Percentiles rank a stretch among this genome's conserved stretches.
phyloP scores from a whole-genome alignment of 371 early-diverging fungal genomes.

The Massospora cicadina region DNA sequence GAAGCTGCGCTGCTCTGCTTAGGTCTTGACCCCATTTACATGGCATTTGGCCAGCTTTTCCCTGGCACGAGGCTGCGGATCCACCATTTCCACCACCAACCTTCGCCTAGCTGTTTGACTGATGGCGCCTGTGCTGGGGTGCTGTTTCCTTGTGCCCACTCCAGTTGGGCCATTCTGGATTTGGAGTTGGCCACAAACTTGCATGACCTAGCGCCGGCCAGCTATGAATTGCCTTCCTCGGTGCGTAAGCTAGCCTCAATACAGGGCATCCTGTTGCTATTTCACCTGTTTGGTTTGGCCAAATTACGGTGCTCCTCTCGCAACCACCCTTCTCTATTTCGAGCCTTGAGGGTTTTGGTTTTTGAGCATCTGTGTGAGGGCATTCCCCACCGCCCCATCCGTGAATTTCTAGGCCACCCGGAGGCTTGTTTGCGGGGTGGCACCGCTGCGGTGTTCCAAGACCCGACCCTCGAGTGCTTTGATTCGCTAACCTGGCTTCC shows the following conservation, averaged over 20 bases:
- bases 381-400: not conserved
- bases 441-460: not conserved
- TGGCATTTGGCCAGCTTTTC: not conserved
- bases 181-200: not conserved
- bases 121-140: not conserved
- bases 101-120: not conserved
- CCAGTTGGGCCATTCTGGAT: not conserved
- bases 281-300: not conserved
- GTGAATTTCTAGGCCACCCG: not conserved
- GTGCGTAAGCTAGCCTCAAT: not conserved
- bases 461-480: not conserved
- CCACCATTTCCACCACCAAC: not conserved
- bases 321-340: not conserved
- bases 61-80: not conserved
- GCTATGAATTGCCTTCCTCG: not conserved
- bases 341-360: not conserved
- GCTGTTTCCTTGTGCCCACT: not conserved
- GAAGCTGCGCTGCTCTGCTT: not conserved
- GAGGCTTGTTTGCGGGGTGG: not conserved
- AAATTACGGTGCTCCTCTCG: not conserved
- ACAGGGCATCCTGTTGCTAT: not conserved
- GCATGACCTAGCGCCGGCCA: not conserved
- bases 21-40: not conserved
- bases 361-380: not conserved
- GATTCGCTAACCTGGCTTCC: not conserved